Conservation (phyloP, 257 asterid genomes). For the Nicotiana tomentosiformis region DNA sequence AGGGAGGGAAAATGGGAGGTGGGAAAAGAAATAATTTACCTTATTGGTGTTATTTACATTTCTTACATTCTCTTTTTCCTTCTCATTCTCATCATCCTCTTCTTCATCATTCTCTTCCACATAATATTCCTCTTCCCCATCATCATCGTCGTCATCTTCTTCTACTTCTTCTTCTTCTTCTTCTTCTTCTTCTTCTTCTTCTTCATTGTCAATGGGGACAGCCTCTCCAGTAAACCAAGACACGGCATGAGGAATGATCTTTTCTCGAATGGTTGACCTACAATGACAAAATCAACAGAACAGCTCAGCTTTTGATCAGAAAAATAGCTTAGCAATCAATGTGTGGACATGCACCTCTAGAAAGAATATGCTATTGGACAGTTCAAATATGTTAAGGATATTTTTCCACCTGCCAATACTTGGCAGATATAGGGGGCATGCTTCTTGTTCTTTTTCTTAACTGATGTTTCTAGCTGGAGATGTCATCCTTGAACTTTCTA, state of each 20-base stretch:
- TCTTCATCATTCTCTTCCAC: slow-evolving; percentile 34
- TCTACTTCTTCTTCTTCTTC: slow-evolving; percentile 26
- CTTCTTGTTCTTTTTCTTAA: neutral
- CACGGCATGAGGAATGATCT: slow-evolving; percentile 85
- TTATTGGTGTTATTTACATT: slow-evolving; percentile 35
- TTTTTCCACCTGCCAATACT: neutral
- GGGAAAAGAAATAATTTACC: neutral
- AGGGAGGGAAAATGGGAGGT: neutral
- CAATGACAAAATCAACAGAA: neutral
- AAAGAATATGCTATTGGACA: neutral
- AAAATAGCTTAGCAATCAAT: neutral
- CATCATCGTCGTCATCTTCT: slow-evolving; percentile 5
- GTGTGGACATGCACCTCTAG: neutral
- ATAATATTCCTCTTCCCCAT: slow-evolving; percentile 17
- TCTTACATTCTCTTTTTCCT: slow-evolving; percentile 33
- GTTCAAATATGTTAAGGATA: neutral
- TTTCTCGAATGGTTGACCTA: slow-evolving; percentile 81
- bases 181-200: slow-evolving; percentile 14
- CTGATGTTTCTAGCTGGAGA: neutral
- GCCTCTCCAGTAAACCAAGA: slow-evolving; percentile 98
- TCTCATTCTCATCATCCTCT: slow-evolving; percentile 33
- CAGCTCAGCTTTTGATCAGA: neutral
- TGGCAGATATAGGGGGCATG: neutral
- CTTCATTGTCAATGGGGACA: slow-evolving; percentile 52
- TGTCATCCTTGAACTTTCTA: neutral